Conservation (phyloP, 768 basidiomycete genomes). For the Suillus discolor region DNA sequence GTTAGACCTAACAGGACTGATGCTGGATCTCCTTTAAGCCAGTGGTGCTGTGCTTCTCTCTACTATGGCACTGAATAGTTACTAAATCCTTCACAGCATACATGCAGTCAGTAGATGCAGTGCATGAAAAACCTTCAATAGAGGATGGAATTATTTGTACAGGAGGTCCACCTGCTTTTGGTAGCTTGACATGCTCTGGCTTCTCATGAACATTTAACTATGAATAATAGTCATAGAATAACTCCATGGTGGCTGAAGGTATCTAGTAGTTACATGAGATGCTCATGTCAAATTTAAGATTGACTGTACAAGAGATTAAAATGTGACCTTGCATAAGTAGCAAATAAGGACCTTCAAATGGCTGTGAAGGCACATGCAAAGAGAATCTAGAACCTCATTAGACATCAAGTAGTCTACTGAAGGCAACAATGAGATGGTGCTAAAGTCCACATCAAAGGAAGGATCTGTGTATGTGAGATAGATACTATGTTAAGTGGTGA, state of each 20-base stretch:
- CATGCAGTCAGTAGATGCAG: fast-evolving
- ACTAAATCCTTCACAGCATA: background rate
- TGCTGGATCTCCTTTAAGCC: background rate
- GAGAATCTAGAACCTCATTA: no score
- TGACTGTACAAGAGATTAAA: background rate
- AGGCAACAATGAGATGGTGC: no score
- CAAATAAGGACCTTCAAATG: no score
- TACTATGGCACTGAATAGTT: background rate
- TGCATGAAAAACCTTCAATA: background rate
- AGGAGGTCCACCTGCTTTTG: background rate
- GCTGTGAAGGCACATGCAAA: no score
- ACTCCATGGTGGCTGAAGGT: fast-evolving
- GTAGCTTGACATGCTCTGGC: background rate
- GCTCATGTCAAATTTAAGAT: background rate
- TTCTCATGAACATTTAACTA: fast-evolving
- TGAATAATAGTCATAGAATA: background rate
- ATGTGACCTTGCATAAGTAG: no score
- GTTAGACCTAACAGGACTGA: background rate
- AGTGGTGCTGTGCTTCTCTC: background rate
- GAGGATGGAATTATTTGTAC: background rate
- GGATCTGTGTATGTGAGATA: no score
- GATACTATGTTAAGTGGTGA: no score
- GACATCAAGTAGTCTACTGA: no score
- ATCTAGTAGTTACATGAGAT: background rate
- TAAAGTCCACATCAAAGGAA: no score